phyloP scores from a whole-genome alignment of 768 basidiomycete genomes.

The Pisolithus albus region DNA sequence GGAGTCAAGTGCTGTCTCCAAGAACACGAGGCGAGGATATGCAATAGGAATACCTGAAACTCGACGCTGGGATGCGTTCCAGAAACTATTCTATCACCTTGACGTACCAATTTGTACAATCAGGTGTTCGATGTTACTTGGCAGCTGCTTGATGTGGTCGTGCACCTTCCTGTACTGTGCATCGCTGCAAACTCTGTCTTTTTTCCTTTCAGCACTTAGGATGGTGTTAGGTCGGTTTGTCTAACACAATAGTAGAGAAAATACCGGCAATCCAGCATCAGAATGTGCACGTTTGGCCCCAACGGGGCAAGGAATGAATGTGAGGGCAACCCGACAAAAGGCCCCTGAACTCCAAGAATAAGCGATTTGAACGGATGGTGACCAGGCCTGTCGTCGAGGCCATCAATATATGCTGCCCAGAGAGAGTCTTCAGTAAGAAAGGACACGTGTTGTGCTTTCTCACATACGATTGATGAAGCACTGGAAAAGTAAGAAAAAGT shows the following conservation, averaged over 20 bases:
- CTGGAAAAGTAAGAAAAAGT: conserved; percentile 92
- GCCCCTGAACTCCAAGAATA: conserved; percentile 69
- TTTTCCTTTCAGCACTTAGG: conserved; percentile 74
- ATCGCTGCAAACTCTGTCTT: conserved; percentile 72
- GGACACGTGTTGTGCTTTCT: conserved; percentile 1
- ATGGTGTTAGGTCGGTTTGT: conserved; percentile 2
- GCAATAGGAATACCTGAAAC: conserved; percentile 67
- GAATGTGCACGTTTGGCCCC: conserved; percentile 68
- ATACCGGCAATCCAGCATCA: conserved; percentile 79
- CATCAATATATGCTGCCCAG: conserved; percentile 46
- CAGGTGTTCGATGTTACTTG: conserved; percentile 69
- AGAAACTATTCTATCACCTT: background rate
- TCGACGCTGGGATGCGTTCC: background rate
- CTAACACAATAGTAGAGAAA: conserved; percentile 12
- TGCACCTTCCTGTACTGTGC: conserved; percentile 72
- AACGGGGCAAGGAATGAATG: conserved; percentile 80
- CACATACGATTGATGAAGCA: conserved; percentile 74
- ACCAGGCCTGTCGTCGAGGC: conserved; percentile 52
- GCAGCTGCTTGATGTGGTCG: conserved; percentile 50
- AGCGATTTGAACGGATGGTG: conserved; percentile 63
- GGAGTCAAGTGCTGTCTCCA: conserved; percentile 71
- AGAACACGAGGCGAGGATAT: conserved; percentile 90
- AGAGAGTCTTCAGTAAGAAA: conserved; percentile 2
- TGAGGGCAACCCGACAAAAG: conserved; percentile 72
- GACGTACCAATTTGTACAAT: conserved; percentile 68